Evolutionary conservation across 2,329 filamentous ascomycete genomes (phyloP), one percentile per base, ranked within the genome.

Genomic region (Colletotrichum sp.): DNA sequence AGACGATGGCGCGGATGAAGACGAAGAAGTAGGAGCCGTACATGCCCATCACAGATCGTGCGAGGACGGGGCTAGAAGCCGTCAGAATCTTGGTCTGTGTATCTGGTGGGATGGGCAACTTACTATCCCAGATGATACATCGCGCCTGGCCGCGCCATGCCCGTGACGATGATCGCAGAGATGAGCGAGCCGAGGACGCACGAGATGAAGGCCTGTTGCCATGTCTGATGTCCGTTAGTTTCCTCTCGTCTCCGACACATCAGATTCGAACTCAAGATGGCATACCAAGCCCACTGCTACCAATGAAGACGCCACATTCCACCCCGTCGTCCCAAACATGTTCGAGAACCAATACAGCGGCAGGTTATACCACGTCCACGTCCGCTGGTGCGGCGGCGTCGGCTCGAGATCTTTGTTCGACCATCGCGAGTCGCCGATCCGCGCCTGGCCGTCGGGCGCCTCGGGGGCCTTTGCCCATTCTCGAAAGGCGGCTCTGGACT

Each of bases 11-110:
- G 9, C 82, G 80, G 65, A 82, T 82, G 75, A 82, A 84, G 56
- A 87, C 81, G 73, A 84, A 82, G 73, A 86, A 85, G 74, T 84
- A 85, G 3, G 84, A 82, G n/a, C 85, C 85, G 80, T 84, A 87
- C 78, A 85, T 85, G 18, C 85, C 85, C 83, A 84, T 85, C 26
- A 83, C 81, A 0, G 82, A 81, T 16, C 85, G 81, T 62, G 81
- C 83, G 32, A 85, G 82, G 13, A 86, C 81, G 14, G 85, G 83
- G 75, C 78, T 79, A 9, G 21, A 4, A 4, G 16, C 4, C 1
- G 55, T 78, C n/a, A 79, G 64, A 5, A 5, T 7, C 13, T n/a
- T 2, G 2, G 1, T 18, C 1, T 4, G 6, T 12, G 2, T 5
- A 0, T 12, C 2, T 9, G 6, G 9, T 2, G 12, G 12, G 8